Evolutionary conservation across 2,329 filamentous ascomycete species (phyloP), one percentile per base, ranked within the genome.

Genomic region (Sphaceloma murrayae): DNA sequence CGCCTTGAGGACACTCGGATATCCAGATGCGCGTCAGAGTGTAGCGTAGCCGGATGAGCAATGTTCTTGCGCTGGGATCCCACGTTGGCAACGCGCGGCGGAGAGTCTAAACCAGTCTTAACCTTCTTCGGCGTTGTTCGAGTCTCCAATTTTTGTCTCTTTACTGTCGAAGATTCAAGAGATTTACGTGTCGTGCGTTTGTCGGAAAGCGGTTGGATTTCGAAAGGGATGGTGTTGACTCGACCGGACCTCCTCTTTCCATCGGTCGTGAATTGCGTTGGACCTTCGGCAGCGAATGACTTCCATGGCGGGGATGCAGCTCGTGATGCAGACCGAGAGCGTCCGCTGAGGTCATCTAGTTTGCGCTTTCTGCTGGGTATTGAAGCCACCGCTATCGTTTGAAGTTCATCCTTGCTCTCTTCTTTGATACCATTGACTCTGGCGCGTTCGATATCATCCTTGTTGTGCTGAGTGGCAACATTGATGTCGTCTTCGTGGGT

Each of bases 221-320:
- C 69, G 42, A 67, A 50, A 10, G 72, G 70, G 14, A 73, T 57
- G 14, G 59, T 48, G 54, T 72, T 75, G 43, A 74, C 73, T 53
- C 77, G 67, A 38, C 75, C 73, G 33, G 77, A 80, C 60, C 75
- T 77, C 48, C 77, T 67, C 52, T 70, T 70, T 29, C 77, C 77
- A 58, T 76, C 70, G 48, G 73, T 69, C 34, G 82, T 75, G 59
- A 93, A 88, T 1, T 84, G 82, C 3, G 89, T 91, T 16, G 91
- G 91, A 0, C 91, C 91, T 19, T 94, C 84, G 30, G 83, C 85
- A 48, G 75, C 75, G 50, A 84, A 75, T 57, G 78, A 85, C 68
- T 91, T 96, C 91, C 91, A 98, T 16, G 91, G 91, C 52, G 91
- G 91, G 29, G 51, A 48, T 30, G 40, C 34, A 6, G 50, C 46